These are phyloP conservation scores for Calonectria pseudoreteaudii DNA, from an alignment of 2,329 filamentous ascomycete species.

Conservation along the genomic window DNA sequence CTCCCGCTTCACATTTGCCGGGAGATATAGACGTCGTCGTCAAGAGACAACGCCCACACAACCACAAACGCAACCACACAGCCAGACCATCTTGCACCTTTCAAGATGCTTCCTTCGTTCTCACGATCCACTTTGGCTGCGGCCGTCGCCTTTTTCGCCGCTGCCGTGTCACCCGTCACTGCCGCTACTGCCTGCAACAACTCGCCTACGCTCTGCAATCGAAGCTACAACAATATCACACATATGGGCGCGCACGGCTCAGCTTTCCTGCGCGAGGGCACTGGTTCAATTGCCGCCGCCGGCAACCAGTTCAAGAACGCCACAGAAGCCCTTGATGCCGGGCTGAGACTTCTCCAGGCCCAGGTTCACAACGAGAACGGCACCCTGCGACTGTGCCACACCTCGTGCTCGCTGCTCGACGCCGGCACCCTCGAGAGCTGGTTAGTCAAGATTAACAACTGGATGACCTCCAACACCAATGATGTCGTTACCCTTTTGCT, in stretches of 20 bases:
- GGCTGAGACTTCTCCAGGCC: constrained; percentile 76
- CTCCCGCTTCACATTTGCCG: background rate
- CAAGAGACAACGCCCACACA: background rate
- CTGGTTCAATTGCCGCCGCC: constrained; percentile 70
- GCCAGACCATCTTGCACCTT: background rate
- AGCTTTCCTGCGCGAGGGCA: constrained; percentile 75
- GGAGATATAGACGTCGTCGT: background rate
- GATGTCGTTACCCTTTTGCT: constrained; percentile 82
- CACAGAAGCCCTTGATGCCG: constrained; percentile 76
- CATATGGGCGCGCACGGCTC: constrained; percentile 83
- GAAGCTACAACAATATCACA: constrained; percentile 80
- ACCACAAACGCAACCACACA: background rate
- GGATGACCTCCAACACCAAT: constrained; percentile 77
- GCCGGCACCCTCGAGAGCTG: constrained; percentile 74
- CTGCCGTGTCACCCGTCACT: constrained; percentile 33
- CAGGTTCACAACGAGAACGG: constrained; percentile 75
- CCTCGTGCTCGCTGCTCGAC: constrained; percentile 74
- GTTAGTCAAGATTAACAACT: constrained; percentile 72
- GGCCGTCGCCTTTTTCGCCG: constrained; percentile 36
- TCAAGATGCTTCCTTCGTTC: constrained; percentile 37
- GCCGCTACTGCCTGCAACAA: constrained; percentile 77
- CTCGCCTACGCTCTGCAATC: constrained; percentile 78
- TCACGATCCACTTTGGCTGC: constrained; percentile 31
- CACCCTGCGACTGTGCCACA: constrained; percentile 77
- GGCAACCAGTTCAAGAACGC: constrained; percentile 83